Evolutionary conservation across 352 stramenopile genomes (phyloP), one percentile per base, ranked within the genome.

Genomic region (Pythium aquatile): DNA sequence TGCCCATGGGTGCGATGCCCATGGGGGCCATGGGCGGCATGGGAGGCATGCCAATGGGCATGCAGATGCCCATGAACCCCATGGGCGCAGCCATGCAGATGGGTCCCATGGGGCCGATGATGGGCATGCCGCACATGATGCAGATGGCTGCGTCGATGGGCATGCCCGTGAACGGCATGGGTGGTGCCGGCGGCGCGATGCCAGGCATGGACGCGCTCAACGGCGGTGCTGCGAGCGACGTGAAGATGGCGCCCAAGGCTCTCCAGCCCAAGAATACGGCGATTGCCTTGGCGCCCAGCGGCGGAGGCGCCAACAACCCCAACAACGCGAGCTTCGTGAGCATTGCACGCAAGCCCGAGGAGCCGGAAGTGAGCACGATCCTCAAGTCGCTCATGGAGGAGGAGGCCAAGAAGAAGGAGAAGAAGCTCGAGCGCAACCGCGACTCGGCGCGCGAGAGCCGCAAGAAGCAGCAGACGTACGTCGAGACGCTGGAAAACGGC

Each of bases 381-480:
- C 71, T 96, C n/a, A 88, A 93, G 63, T 89, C 82, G 42, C 77
- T 96, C 1, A 91, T 96, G 81, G 74, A 92, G 11, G 87, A 96
- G 68, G 85, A 96, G 63, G 84, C 87, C 32, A 91, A 93, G 71
- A 96, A 96, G 62, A 93, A 93, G 57, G 85, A 93, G 62, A 93
- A 94, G 63, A 96, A 96, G 46, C 85, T 96, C 5, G 87, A 96
- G 55, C 85, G 87, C 13, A 96, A 96, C 69, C 87, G 87, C 29
- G 87, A 96, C 46, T 96, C 87, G 17, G 87, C 87, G 2, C 85
- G 87, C 32, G 87, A 96, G 55, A 90, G 78, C 48, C 79, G 87
- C 48, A 91, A 81, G 61, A 96, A 96, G 66, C 87, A 96, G 68
- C 87, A 96, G 60, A 91, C 85, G 33, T 94, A 96, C 60, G 87